phyloP scores from a whole-genome alignment of 352 stramenopile species.

The Pythium sp. region DNA sequence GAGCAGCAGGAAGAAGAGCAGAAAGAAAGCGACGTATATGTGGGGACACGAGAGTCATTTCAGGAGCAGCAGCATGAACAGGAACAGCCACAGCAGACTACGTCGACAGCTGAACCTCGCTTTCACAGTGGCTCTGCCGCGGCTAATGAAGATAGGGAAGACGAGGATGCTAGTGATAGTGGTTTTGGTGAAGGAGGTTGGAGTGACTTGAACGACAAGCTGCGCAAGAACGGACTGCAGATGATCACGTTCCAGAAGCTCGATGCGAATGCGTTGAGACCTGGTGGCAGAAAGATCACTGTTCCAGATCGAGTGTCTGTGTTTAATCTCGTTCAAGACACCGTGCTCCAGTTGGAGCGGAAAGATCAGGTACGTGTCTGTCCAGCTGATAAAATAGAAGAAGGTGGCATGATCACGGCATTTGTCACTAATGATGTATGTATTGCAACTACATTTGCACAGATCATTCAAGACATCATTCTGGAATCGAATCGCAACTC shows the following conservation, averaged over 20 bases:
- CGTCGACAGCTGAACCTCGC: neutral
- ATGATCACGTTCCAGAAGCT: constrained; percentile 36
- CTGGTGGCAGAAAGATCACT: constrained; percentile 11
- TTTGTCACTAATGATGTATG: neutral
- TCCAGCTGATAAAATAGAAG: neutral
- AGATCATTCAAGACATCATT: constrained; percentile 81
- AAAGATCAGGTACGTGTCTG: constrained; percentile 57
- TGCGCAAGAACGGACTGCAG: constrained; percentile 57
- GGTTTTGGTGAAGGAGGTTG: constrained; percentile 3
- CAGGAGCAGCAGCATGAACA: neutral
- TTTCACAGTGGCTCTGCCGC: neutral
- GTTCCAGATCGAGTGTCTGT: constrained; percentile 49
- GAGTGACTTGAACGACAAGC: constrained; percentile 43
- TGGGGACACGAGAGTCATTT: neutral
- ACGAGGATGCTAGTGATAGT: neutral
- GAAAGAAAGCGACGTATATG: neutral
- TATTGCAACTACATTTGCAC: neutral
- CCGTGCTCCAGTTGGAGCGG: constrained; percentile 50
- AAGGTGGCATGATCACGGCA: neutral
- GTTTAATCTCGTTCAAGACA: constrained; percentile 60
- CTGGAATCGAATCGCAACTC: constrained; percentile 63
- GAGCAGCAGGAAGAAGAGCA: constrained; percentile 8
- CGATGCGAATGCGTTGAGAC: neutral
- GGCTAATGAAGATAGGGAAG: neutral
- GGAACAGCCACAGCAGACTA: neutral